Conservation (phyloP, 2,329 filamentous ascomycete genomes). For the Fusarium fujikuroi region DNA sequence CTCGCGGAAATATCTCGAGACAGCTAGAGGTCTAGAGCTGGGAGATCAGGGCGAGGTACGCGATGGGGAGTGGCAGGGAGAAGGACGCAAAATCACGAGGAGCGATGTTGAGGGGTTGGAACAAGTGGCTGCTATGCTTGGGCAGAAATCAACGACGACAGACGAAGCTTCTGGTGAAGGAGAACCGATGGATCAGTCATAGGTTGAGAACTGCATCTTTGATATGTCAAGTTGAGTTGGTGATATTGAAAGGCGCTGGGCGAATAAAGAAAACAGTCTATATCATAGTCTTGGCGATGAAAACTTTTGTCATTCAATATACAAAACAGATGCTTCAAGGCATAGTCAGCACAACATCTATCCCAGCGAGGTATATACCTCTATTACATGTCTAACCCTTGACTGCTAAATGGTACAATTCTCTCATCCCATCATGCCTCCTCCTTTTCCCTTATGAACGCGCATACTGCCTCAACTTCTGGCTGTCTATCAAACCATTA, state of each 20-base stretch:
- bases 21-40: constrained; percentile 72
- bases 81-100: constrained; percentile 59
- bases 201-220: neutral
- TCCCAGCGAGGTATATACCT: constrained; percentile 36
- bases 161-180: neutral
- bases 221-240: neutral
- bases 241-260: constrained; percentile 16
- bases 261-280: constrained; percentile 18
- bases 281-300: neutral
- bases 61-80: constrained; percentile 72
- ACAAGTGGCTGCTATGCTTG: constrained; percentile 59
- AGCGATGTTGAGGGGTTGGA: constrained; percentile 69
- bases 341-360: constrained; percentile 16
- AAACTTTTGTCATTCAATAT: constrained; percentile 13
- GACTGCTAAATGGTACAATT: constrained; percentile 3
- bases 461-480: constrained; percentile 4
- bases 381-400: constrained; percentile 25
- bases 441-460: neutral
- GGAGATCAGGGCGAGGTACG: constrained; percentile 69
- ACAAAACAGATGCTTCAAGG: constrained; percentile 19
- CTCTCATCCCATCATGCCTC: neutral
- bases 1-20: constrained; percentile 80
- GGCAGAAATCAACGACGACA: constrained; percentile 25
- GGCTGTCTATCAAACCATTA: constrained; percentile 51
- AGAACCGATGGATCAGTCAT: constrained; percentile 48